phyloP scores from a whole-genome alignment of 2,329 filamentous ascomycete genomes.

The Penicillium capsulatum region DNA sequence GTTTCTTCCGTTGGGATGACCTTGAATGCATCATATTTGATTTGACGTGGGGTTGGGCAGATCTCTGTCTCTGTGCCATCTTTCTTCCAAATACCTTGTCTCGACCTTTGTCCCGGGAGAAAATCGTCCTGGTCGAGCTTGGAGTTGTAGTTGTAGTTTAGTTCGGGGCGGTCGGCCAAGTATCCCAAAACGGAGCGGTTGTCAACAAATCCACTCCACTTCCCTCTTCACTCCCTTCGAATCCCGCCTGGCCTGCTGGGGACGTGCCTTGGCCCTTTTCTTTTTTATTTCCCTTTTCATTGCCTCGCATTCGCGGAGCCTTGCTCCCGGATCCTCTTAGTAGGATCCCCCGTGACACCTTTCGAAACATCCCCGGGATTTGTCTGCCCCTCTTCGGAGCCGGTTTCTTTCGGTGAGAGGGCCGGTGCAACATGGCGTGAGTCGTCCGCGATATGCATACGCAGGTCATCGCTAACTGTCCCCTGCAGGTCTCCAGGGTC shows the following conservation, averaged over 20 bases:
- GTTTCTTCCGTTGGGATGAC: conserved; percentile 24
- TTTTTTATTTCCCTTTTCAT: conserved; percentile 5
- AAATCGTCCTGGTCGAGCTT: too few species aligned
- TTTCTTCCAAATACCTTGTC: too few species aligned
- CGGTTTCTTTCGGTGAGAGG: conserved; percentile 13
- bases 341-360: conserved; percentile 9
- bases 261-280: conserved; percentile 4
- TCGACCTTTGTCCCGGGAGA: too few species aligned
- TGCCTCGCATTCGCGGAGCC: conserved; percentile 16
- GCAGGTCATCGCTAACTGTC: conserved; percentile 11
- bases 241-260: conserved; percentile 4
- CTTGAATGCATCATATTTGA: conserved; percentile 3
- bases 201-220: conserved; percentile 24
- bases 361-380: conserved; percentile 9
- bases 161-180: conserved; percentile 19
- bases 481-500: conserved; percentile 25
- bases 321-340: conserved; percentile 13
- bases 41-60: too few species aligned
- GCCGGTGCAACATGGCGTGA: conserved; percentile 45
- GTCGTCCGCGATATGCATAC: conserved; percentile 23
- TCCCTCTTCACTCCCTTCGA: conserved; percentile 7
- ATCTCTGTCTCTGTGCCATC: too few species aligned
- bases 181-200: conserved; percentile 18
- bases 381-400: conserved; percentile 26
- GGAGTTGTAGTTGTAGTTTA: neutral